A percentile compares a stretch with the other conserved stretches of the same genome.
Evolutionary conservation across 176 grass and related monocot species (phyloP).

Genomic region (Ananas comosus): DNA sequence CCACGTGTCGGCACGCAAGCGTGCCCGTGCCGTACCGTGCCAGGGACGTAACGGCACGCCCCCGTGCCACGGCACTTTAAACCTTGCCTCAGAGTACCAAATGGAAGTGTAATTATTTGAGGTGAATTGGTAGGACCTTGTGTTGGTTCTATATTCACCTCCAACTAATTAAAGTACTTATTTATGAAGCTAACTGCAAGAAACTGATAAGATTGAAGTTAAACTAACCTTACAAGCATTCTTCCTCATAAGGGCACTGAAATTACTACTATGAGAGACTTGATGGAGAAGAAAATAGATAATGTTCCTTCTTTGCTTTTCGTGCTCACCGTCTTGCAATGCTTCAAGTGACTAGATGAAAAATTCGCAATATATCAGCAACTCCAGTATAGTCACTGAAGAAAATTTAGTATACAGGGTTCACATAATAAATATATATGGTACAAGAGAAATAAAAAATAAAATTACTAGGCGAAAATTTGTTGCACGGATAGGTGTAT

Average conservation of each 20-base stretch:
- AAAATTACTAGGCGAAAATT: not conserved
- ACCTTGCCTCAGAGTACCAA: too few species aligned
- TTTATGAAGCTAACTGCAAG: not conserved
- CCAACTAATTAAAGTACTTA: not conserved
- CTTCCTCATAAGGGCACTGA: constrained; percentile 76
- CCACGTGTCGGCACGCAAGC: too few species aligned
- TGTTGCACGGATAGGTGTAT: not conserved
- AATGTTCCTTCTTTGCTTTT: constrained; percentile 95
- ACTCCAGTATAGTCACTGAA: not conserved
- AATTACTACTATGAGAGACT: constrained; percentile 88
- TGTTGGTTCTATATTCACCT: too few species aligned
- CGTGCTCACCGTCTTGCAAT: constrained; percentile 90
- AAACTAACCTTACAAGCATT: constrained; percentile 72
- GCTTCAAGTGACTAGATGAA: constrained; percentile 82
- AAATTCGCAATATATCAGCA: constrained; percentile 22
- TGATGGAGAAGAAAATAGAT: constrained; percentile 99
- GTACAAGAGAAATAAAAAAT: not conserved
- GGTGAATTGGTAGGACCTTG: too few species aligned
- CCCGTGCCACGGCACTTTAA: too few species aligned
- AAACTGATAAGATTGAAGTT: constrained; percentile 2
- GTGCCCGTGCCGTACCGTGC: too few species aligned
- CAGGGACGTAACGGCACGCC: too few species aligned
- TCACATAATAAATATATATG: not conserved
- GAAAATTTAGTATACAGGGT: not conserved
- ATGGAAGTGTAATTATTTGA: too few species aligned